Base-by-base conservation (phyloP, 768 basidiomycete species). In the Phallus indusiatus region DNA sequence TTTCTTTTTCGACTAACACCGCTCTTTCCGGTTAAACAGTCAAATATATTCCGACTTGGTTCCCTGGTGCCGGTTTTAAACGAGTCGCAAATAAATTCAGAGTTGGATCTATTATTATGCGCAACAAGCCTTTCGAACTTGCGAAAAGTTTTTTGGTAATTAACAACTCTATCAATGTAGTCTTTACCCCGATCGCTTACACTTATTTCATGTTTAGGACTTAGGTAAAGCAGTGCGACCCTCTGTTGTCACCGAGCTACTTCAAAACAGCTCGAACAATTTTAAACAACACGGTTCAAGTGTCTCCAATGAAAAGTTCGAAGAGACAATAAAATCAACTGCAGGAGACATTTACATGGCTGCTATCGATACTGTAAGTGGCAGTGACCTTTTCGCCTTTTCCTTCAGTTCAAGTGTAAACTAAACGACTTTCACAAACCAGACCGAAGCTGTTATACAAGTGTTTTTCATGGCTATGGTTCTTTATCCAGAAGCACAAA, bases 31-130 rank as follows among this genome's bases (percentile, higher is more conserved):
- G 64, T 12, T 42, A 4, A 10, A 64, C 58, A 78, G 80, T 82
- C 55, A 81, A 79, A 67, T 68, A 81, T 57, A 66, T 82, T 16
- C 81, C 80, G 64, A 71, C 66, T 54, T 82, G 81, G 79, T 54
- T 79, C 2, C 80, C 80, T 35, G 77, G 79, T 0, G 77, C 79
- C 3, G 73, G 75, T 8, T 81, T 81, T 64, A 72, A 80, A 42
- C 42, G 42, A 12, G 12, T 14, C 4, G 42, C 42, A 14, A 42
- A 42, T 42, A 11, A 42, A 3, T 28, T 28, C 7, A 28, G 28
- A 28, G 4, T 2, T 28, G 28, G 28, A 28, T 28, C 28, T 3
- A 28, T 28, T 7, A 28, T 28, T 7, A 28, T 28, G 28, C 28
- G 28, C 28, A 28, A 28, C 28, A 28, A 28, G 28, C 28, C 28